Conservation (phyloP, 768 basidiomycete genomes). For the Boletus pseudopeckii region DNA sequence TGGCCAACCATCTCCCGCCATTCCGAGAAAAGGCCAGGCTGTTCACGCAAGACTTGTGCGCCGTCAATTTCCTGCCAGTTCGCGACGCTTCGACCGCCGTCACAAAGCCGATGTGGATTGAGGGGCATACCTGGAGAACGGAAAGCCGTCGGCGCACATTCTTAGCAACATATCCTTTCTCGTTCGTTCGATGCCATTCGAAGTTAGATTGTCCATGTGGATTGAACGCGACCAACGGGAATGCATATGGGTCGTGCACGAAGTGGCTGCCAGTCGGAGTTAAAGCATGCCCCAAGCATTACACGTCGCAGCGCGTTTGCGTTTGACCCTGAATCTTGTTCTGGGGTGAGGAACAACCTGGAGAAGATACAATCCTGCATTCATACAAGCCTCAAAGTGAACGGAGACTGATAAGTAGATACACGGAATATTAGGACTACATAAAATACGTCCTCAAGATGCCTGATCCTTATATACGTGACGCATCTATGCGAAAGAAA, state of each 20-base stretch:
- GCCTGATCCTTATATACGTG: constrained; percentile 31
- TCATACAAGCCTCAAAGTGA: constrained; percentile 17
- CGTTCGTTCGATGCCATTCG: constrained; percentile 23
- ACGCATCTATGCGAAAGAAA: constrained; percentile 28
- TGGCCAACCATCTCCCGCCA: constrained; percentile 60
- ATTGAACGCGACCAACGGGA: constrained; percentile 9
- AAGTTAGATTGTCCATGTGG: constrained; percentile 21
- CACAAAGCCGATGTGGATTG: background rate
- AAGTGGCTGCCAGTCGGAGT: constrained; percentile 7
- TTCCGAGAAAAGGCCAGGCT: constrained; percentile 58
- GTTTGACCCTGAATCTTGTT: background rate
- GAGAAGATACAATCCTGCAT: constrained; percentile 17
- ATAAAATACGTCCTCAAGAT: constrained; percentile 37
- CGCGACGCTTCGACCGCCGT: constrained; percentile 1
- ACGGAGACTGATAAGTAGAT: constrained; percentile 20
- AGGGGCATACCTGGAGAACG: constrained; percentile 32
- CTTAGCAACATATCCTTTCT: constrained; percentile 17
- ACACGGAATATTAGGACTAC: constrained; percentile 31
- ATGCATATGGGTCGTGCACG: constrained; percentile 11
- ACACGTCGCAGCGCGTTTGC: background rate
- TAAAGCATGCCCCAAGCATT: background rate
- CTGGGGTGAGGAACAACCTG: background rate
- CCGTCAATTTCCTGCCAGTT: constrained; percentile 32
- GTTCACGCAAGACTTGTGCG: constrained; percentile 65
- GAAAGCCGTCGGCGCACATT: constrained; percentile 28